These are phyloP conservation scores for Plenodomus lindquistii DNA, from an alignment of 2,329 filamentous ascomycete genomes.

Conservation along the genomic window DNA sequence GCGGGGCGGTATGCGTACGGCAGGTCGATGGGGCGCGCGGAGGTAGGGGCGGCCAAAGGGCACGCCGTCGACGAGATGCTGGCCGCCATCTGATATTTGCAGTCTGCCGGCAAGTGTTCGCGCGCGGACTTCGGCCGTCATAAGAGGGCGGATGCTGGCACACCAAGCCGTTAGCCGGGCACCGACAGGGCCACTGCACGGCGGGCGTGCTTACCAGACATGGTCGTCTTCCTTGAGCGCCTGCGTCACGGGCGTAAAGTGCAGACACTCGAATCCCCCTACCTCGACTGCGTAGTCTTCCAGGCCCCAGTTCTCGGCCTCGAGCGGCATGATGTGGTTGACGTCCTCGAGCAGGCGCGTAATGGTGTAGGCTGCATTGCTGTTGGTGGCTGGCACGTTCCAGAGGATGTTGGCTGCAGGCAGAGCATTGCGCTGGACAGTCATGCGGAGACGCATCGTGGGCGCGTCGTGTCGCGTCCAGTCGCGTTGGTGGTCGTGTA, in stretches of 20 bases:
- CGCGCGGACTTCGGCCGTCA: slow-evolving; percentile 72
- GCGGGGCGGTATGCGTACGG: slow-evolving; percentile 71
- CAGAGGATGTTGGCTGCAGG: slow-evolving; percentile 44
- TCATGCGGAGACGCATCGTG: slow-evolving; percentile 44
- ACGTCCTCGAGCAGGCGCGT: slow-evolving; percentile 76
- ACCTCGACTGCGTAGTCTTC: slow-evolving; percentile 90
- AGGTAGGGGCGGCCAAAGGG: slow-evolving; percentile 78
- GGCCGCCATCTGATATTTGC: slow-evolving; percentile 79
- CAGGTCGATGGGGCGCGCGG: slow-evolving; percentile 63
- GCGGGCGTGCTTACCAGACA: slow-evolving; percentile 64
- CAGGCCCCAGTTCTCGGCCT: slow-evolving; percentile 79
- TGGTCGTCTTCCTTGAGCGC: slow-evolving; percentile 83
- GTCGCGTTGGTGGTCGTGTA: background rate
- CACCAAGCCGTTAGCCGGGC: slow-evolving; percentile 2
- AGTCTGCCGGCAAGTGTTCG: slow-evolving; percentile 75
- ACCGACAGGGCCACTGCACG: background rate
- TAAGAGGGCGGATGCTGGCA: slow-evolving; percentile 74
- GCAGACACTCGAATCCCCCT: slow-evolving; percentile 78
- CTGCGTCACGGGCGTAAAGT: slow-evolving; percentile 73
- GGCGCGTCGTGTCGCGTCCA: slow-evolving; percentile 9
- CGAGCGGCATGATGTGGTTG: slow-evolving; percentile 79
- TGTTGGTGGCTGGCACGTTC: slow-evolving; percentile 39
- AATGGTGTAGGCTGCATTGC: slow-evolving; percentile 59
- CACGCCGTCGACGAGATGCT: slow-evolving; percentile 81
- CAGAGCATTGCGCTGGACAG: slow-evolving; percentile 42